Conservation (phyloP, 2,329 filamentous ascomycete species). For the Sodiomyces alkalinus region DNA sequence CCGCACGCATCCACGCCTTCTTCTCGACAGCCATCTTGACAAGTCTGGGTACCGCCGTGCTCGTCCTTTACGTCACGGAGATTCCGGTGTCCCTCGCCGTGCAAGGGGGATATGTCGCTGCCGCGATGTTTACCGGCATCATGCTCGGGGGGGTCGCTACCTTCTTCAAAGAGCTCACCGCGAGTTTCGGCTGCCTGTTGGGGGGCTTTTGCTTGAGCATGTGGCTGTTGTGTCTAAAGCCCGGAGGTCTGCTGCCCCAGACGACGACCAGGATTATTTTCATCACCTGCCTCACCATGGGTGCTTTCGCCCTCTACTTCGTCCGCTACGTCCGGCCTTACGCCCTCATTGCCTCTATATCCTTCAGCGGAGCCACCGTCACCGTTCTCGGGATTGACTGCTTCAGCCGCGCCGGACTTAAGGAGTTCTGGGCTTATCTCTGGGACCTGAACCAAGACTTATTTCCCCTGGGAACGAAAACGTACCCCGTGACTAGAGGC, state of each 20-base stretch:
- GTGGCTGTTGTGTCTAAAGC: conserved; percentile 73
- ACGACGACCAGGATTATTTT: conserved; percentile 51
- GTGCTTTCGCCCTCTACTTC: conserved; percentile 60
- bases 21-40: conserved; percentile 63
- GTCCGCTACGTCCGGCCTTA: conserved; percentile 65
- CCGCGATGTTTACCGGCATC: conserved; percentile 55
- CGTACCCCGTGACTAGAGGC: conserved; percentile 74
- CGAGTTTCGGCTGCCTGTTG: conserved; percentile 68
- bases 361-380: conserved; percentile 69
- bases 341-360: conserved; percentile 58
- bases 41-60: conserved; percentile 58
- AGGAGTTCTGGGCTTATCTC: conserved; percentile 91
- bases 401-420: conserved; percentile 76
- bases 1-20: conserved; percentile 63
- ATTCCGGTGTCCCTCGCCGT: conserved; percentile 58
- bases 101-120: conserved; percentile 79
- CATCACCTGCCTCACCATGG: conserved; percentile 56
- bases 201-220: conserved; percentile 77
- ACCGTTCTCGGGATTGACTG: conserved; percentile 79
- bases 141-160: conserved; percentile 60
- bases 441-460: conserved; percentile 69
- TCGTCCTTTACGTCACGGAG: conserved; percentile 82
- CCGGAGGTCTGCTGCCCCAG: conserved; percentile 57
- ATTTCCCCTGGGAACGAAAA: conserved; percentile 62
- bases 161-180: conserved; percentile 71